Evolutionary conservation across 106 monocot species (phyloP).

Genomic region (Acanthochlamys bracteata): DNA sequence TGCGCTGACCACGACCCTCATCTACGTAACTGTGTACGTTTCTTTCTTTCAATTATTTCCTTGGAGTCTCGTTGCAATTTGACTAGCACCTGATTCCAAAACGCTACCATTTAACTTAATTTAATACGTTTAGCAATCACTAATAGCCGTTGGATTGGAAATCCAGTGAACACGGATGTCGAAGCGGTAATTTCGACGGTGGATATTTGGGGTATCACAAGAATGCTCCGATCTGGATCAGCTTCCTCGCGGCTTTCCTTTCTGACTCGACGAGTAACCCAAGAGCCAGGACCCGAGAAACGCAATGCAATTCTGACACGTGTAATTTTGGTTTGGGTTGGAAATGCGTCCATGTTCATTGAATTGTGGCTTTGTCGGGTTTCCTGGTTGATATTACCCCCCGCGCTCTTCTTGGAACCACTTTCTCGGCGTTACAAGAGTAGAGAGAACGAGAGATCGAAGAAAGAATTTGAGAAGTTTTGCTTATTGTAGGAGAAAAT

Average conservation of each 20-base stretch:
- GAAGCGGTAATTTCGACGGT: neutral
- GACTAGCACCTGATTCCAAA: neutral
- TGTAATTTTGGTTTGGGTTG: neutral
- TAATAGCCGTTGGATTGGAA: no score
- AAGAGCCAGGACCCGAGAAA: neutral
- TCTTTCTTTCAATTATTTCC: neutral
- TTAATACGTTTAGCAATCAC: no score
- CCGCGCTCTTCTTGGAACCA: neutral
- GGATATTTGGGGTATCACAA: neutral
- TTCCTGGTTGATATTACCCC: slow-evolving; percentile 6
- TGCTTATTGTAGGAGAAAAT: no score
- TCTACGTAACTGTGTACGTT: neutral
- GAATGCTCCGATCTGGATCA: neutral
- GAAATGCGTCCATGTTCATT: slow-evolving; percentile 45
- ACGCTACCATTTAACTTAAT: neutral
- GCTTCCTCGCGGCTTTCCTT: neutral
- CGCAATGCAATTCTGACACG: neutral
- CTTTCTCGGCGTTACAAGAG: neutral
- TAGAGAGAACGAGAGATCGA: neutral
- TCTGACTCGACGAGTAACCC: neutral
- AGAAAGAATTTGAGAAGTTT: no score
- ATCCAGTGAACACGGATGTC: no score
- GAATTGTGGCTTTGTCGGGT: slow-evolving; percentile 5
- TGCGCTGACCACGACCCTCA: neutral
- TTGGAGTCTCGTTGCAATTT: neutral